Percentiles rank a stretch among this genome's conserved stretches.
phyloP scores from a whole-genome alignment of 2,329 filamentous ascomycete genomes.

The Myriosclerotinia duriaeana region DNA sequence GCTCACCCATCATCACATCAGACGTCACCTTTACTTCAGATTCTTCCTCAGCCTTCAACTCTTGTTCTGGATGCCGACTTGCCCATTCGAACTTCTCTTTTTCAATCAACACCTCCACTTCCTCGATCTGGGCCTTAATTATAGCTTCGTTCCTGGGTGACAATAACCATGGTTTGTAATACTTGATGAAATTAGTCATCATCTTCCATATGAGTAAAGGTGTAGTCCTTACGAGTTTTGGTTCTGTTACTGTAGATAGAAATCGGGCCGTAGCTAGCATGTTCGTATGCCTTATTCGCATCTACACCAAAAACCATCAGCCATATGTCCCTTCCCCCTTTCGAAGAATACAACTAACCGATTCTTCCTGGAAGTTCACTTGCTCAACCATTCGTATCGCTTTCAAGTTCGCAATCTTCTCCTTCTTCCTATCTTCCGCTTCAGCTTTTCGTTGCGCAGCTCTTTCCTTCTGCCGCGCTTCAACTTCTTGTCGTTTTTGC shows the following conservation, averaged over 20 bases:
- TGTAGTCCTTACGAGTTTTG: conserved; percentile 63
- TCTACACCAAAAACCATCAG: conserved; percentile 25
- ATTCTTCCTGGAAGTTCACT: conserved; percentile 70
- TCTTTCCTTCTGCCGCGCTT: conserved; percentile 76
- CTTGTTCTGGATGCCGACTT: conserved; percentile 44
- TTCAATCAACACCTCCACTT: conserved; percentile 62
- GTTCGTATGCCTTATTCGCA: conserved; percentile 72
- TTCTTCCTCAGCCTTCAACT: conserved; percentile 33
- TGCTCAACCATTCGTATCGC: conserved; percentile 66
- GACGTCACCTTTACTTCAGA: conserved; percentile 34
- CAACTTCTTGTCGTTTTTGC: conserved; percentile 74
- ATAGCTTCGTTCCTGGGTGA: conserved; percentile 65
- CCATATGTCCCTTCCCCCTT: not conserved
- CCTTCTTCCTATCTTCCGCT: conserved; percentile 64
- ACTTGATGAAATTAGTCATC: conserved; percentile 52
- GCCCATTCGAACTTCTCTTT: conserved; percentile 66
- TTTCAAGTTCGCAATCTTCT: conserved; percentile 62
- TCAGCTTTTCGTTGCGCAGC: conserved; percentile 70
- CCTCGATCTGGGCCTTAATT: conserved; percentile 69
- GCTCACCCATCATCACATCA: conserved; percentile 48
- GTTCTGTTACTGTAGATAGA: conserved; percentile 68
- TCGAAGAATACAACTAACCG: conserved; percentile 55
- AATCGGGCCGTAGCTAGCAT: conserved; percentile 70
- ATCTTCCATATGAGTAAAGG: not conserved
- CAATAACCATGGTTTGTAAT: conserved; percentile 81